Evolutionary conservation across 306 rosid genomes (phyloP).

Genomic region (Alnus rubra): DNA sequence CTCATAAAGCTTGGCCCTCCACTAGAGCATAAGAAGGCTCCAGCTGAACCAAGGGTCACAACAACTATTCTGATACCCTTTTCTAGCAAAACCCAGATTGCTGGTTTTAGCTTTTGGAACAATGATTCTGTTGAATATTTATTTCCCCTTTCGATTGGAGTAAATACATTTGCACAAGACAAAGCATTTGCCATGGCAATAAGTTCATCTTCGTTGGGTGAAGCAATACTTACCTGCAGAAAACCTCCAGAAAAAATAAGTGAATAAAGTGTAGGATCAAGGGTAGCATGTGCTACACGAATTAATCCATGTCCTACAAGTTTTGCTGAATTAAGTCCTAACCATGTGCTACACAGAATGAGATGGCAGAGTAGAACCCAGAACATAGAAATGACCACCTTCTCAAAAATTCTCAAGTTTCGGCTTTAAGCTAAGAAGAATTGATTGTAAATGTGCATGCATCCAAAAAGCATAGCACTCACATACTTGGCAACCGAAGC

Average conservation of each 20-base stretch:
- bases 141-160: slow-evolving; percentile 43
- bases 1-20: slow-evolving; percentile 52
- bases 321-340: background rate
- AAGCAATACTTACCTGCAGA: slow-evolving; percentile 61
- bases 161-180: slow-evolving; percentile 48
- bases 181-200: slow-evolving; percentile 79
- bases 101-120: slow-evolving; percentile 67
- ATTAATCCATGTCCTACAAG: background rate
- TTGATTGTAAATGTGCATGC: slow-evolving; percentile 6
- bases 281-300: slow-evolving; percentile 1
- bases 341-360: background rate
- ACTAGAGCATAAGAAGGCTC: slow-evolving; percentile 71
- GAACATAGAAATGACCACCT: slow-evolving; percentile 8
- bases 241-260: background rate
- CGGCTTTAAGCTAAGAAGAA: slow-evolving; percentile 8
- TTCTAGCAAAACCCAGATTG: slow-evolving; percentile 71
- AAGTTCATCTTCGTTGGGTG: slow-evolving; percentile 91
- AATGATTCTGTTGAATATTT: slow-evolving; percentile 43
- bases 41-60: slow-evolving; percentile 71
- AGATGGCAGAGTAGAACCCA: background rate
- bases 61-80: slow-evolving; percentile 70
- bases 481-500: slow-evolving; percentile 68
- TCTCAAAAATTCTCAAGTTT: slow-evolving; percentile 21
- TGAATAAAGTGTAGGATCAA: slow-evolving; percentile 12
- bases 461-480: slow-evolving; percentile 46